Evolutionary conservation across 371 early-diverging fungal species (phyloP).

Genomic region (Syncephalastrum racemosum): DNA sequence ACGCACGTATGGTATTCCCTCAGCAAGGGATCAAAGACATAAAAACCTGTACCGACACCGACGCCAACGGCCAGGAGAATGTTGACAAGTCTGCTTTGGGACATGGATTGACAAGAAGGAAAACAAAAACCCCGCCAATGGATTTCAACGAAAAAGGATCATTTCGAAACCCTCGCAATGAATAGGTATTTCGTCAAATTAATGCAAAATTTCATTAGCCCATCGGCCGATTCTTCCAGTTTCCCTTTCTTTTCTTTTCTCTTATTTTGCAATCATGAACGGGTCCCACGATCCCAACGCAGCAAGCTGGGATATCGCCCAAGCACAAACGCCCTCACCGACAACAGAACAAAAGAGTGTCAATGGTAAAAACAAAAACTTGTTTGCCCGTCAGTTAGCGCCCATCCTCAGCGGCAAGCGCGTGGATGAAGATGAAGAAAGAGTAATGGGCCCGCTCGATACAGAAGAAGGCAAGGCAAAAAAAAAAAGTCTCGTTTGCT

Average conservation of each 20-base stretch:
- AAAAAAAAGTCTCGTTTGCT: background rate
- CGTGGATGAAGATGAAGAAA: background rate
- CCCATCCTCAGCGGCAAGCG: constrained; percentile 21
- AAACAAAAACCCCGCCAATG: background rate
- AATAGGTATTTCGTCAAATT: background rate
- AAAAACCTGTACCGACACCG: constrained; percentile 45
- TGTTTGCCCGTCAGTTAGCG: constrained; percentile 19
- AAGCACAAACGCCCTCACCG: background rate
- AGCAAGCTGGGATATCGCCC: background rate
- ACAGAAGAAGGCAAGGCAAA: background rate
- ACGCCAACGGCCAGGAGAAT: constrained; percentile 36
- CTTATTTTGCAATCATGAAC: background rate
- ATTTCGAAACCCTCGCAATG: background rate
- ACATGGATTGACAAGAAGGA: constrained; percentile 10
- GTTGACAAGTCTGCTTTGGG: constrained; percentile 21
- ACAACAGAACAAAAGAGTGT: background rate
- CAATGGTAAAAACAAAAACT: background rate
- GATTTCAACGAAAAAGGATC: constrained; percentile 2
- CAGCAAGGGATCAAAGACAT: constrained; percentile 46
- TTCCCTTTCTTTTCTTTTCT: background rate
- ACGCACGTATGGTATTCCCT: constrained; percentile 46
- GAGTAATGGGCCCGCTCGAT: too few species aligned
- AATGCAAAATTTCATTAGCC: background rate
- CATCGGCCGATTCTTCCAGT: background rate
- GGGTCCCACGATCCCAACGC: background rate